Percentiles rank a stretch among this genome's conserved stretches.
These are phyloP conservation scores for Russula virescens DNA, from an alignment of 768 basidiomycete genomes.

Conservation along the genomic window DNA sequence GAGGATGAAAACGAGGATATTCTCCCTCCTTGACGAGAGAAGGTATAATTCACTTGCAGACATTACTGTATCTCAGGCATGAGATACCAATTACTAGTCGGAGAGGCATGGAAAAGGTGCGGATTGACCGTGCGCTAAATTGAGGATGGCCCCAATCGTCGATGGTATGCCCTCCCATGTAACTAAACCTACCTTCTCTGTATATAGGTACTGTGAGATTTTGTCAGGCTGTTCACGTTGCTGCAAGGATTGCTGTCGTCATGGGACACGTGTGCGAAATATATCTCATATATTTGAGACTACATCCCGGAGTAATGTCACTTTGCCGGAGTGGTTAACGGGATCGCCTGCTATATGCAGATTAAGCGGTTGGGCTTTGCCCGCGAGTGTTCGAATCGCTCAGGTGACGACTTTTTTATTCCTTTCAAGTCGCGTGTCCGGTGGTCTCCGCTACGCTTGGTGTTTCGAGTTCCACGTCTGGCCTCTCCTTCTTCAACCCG, in stretches of 20 bases:
- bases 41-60: not conserved
- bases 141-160: not conserved
- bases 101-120: too few relatives aligned
- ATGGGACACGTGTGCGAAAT: not conserved
- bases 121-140: not conserved
- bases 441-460: not conserved
- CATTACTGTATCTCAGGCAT: not conserved
- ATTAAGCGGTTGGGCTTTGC: conserved; percentile 32
- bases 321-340: conserved; percentile 95
- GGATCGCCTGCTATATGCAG: conserved; percentile 39
- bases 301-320: conserved; percentile 34
- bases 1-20: conserved; percentile 30
- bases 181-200: not conserved
- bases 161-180: not conserved
- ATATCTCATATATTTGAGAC: not conserved
- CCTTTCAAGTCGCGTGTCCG: not conserved
- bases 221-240: not conserved
- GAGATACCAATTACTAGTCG: not conserved
- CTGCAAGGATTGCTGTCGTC: not conserved
- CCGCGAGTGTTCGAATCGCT: conserved; percentile 33
- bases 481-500: not conserved
- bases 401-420: conserved; percentile 28
- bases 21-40: not conserved
- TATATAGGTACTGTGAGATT: not conserved
- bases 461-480: not conserved